A percentile compares a stretch with the other conserved stretches of the same genome.
phyloP scores from a whole-genome alignment of 2,329 filamentous ascomycete species.

The Fusarium nodosum region DNA sequence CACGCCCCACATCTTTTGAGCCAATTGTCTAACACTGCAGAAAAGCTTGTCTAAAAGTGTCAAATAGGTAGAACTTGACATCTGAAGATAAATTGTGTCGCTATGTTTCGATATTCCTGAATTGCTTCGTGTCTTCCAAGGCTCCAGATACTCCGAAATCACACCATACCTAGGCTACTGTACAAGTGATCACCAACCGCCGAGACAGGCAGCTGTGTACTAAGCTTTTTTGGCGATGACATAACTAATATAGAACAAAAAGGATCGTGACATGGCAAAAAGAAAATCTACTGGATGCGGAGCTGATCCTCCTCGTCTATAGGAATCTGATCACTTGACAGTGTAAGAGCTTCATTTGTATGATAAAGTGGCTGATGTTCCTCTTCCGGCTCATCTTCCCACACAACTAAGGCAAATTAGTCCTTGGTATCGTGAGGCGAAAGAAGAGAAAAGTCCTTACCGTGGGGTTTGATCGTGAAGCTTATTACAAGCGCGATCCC shows the following conservation, averaged over 20 bases:
- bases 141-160: slow-evolving; percentile 7
- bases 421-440: not conserved
- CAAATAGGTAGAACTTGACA: not conserved
- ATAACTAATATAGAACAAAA: not conserved
- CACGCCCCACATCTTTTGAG: slow-evolving; percentile 34
- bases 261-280: not conserved
- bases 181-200: slow-evolving; percentile 3
- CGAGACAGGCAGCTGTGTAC: not conserved
- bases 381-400: slow-evolving; percentile 49
- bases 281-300: slow-evolving; percentile 43
- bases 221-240: not conserved
- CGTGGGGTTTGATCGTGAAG: slow-evolving; percentile 78
- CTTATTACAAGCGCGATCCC: slow-evolving; percentile 73
- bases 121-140: slow-evolving; percentile 28
- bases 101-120: slow-evolving; percentile 1
- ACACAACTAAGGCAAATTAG: slow-evolving; percentile 52
- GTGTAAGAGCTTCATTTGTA: slow-evolving; percentile 23
- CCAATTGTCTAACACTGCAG: slow-evolving; percentile 40
- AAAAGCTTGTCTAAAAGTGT: not conserved
- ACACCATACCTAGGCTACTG: not conserved
- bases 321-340: slow-evolving; percentile 33
- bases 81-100: not conserved
- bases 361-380: slow-evolving; percentile 47
- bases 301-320: slow-evolving; percentile 51
- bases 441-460: slow-evolving; percentile 66